Base-by-base conservation (phyloP, 805 yeast species). In the Pichia scutulata region DNA sequence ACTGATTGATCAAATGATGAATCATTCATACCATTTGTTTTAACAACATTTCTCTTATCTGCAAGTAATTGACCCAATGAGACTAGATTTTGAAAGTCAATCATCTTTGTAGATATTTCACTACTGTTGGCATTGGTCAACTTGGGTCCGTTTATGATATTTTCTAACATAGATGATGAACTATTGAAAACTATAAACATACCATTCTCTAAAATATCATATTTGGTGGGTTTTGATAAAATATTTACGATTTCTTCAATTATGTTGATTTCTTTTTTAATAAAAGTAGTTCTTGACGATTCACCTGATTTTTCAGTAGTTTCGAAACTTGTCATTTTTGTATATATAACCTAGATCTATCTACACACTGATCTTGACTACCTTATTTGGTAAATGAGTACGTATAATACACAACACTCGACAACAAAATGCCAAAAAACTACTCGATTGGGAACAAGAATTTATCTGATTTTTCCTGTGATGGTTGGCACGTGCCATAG, bases 1-100 rank as follows among this genome's bases (percentile, higher is more conserved):
- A 46, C 10, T 14, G 37, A 33, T 33, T 33, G 37, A 33, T 33
- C 7, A 33, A 33, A 33, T n/a, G 37, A 33, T 33, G 49, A 16
- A 21, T 26, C 36, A 10, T 24, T 16, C 18, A 30, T 39, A 10
- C 19, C 45, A 23, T 12, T 41, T 12, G 30, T 14, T 9, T 36
- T 39, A 13, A 37, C 28, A 5, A 46, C 10, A 10, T 41, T 41
- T 24, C 47, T 36, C 25, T 41, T 47, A 33, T 47, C 25, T n/a
- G 64, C 57, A 14, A 64, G 46, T 19, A 50, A 47, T 49, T 59
- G 56, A 7, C 68, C 68, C 24, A 64, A 53, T 14, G 60, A 59
- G 2, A 62, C 51, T 33, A 64, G 52, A 30, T 60, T 59, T 24
- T 56, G 56, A 44, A 61, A 58, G 39, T 64, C 62, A 19, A 64